Percentiles rank a stretch among this genome's conserved stretches.
These are phyloP conservation scores for Ascochyta lentis DNA, from an alignment of 2,329 filamentous ascomycete species.

Conservation along the genomic window DNA sequence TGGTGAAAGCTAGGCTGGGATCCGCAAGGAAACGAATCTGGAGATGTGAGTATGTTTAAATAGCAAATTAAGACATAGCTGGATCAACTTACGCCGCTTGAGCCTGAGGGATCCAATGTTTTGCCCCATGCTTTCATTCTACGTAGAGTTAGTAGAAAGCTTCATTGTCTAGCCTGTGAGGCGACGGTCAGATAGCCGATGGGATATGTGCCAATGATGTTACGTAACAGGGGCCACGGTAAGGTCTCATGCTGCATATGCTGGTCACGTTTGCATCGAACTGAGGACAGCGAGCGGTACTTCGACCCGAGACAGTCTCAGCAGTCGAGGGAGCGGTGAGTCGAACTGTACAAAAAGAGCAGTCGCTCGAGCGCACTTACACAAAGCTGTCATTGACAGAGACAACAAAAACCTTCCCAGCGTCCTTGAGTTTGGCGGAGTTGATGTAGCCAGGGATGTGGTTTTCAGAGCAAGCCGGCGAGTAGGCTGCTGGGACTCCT, in stretches of 20 bases:
- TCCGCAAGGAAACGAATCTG: conserved; percentile 91
- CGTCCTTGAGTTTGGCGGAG: conserved; percentile 76
- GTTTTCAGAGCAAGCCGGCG: conserved; percentile 67
- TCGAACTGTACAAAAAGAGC: conserved; percentile 4
- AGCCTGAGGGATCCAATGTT: conserved; percentile 74
- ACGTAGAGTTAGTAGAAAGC: conserved; percentile 22
- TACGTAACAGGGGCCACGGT: conserved; percentile 11
- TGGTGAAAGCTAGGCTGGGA: conserved; percentile 78
- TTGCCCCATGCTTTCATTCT: conserved; percentile 92
- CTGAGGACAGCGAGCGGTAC: conserved; percentile 11
- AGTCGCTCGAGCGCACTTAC: conserved; percentile 59
- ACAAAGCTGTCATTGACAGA: conserved; percentile 95
- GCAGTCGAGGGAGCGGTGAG: conserved; percentile 10
- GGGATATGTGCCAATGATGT: conserved; percentile 16
- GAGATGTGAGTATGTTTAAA: conserved; percentile 15
- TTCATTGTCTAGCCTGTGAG: neutral
- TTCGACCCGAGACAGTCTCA: conserved; percentile 23
- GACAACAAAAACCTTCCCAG: conserved; percentile 86
- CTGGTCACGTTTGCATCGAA: conserved; percentile 22
- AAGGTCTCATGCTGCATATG: conserved; percentile 17
- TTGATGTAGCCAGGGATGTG: conserved; percentile 90
- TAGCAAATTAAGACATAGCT: neutral
- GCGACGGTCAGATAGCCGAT: conserved; percentile 2
- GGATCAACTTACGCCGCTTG: conserved; percentile 71
- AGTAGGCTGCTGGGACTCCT: conserved; percentile 54